A percentile compares a stretch with the other conserved stretches of the same genome.
Evolutionary conservation across 306 rosid species (phyloP).

Genomic region (Morella rubra): DNA sequence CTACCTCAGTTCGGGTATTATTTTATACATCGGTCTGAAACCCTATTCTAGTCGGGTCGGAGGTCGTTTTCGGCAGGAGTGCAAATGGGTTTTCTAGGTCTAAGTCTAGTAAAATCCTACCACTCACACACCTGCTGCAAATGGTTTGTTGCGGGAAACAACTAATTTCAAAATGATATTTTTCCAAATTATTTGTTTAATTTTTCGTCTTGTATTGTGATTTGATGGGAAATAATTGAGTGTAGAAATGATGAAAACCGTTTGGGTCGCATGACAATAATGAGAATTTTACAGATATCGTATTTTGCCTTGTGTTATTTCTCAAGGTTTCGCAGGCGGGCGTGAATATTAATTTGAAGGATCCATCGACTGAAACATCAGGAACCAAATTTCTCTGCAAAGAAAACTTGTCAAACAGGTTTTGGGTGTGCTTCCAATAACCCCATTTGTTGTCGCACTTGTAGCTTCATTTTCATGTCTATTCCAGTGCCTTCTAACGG

Average conservation of each 20-base stretch:
- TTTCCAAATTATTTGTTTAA: neutral
- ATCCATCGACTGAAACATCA: neutral
- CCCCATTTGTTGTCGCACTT: neutral
- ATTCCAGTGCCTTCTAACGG: neutral
- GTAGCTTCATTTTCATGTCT: neutral
- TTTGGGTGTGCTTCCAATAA: neutral
- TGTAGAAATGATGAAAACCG: neutral
- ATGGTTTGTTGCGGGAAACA: neutral
- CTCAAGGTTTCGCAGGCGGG: neutral
- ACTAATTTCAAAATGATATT: neutral
- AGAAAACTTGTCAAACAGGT: neutral
- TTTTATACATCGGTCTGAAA: conserved; percentile 11
- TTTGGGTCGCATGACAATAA: neutral
- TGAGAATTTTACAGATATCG: neutral
- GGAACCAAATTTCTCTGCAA: neutral
- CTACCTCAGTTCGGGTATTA: neutral
- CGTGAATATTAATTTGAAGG: neutral
- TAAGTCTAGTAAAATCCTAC: neutral
- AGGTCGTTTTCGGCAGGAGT: neutral
- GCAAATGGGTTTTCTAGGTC: neutral
- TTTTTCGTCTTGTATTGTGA: neutral
- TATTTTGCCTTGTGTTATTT: neutral
- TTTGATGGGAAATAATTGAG: neutral
- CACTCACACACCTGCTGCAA: neutral
- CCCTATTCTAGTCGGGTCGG: conserved; percentile 16